Conservation (phyloP, 2,329 filamentous ascomycete genomes). For the Diplodia intermedia region DNA sequence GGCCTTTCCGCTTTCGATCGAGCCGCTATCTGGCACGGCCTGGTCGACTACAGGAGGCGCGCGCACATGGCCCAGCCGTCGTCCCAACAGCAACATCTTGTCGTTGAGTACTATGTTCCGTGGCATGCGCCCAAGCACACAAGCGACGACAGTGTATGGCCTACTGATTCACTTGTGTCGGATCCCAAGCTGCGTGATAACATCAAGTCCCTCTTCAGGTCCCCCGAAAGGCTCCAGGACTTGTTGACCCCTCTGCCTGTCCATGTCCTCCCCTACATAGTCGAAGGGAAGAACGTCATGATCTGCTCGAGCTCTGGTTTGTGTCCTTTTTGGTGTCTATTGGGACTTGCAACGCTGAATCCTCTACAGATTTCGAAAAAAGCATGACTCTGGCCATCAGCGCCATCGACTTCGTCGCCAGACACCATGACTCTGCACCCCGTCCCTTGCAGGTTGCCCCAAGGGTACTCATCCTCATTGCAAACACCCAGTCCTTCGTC, state of each 20-base stretch:
- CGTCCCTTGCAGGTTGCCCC: neutral
- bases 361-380: neutral
- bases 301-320: neutral
- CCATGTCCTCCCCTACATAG: neutral
- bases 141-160: neutral
- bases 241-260: neutral
- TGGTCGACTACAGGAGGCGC: neutral
- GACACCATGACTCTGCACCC: neutral
- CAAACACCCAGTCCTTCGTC: neutral
- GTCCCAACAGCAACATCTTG: neutral
- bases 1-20: neutral
- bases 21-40: neutral
- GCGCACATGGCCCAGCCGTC: no score
- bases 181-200: neutral
- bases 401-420: neutral
- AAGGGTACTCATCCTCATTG: neutral
- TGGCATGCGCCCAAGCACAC: neutral
- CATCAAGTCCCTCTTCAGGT: neutral
- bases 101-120: neutral
- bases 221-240: neutral
- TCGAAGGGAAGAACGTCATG: neutral
- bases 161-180: neutral
- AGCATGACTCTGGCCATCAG: neutral
- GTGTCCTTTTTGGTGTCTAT: neutral
- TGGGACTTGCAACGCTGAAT: neutral